A percentile compares a stretch with the other conserved stretches of the same genome.
phyloP scores from a whole-genome alignment of 306 rosid genomes.

The Dalbergia cochinchinensis region DNA sequence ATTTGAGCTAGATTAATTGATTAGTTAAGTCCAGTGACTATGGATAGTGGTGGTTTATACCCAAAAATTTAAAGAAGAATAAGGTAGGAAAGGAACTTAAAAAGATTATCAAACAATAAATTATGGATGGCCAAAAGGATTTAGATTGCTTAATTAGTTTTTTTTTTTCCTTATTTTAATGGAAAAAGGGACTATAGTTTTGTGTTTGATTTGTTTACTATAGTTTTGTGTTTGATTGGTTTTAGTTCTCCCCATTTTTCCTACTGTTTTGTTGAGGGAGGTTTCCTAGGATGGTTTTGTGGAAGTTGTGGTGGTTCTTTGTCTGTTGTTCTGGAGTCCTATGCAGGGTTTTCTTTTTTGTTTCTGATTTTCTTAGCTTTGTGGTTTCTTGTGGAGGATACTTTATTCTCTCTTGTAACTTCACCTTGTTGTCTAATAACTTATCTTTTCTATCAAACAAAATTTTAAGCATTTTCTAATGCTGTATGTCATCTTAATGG shows the following conservation, averaged over 20 bases:
- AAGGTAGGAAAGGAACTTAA: background rate
- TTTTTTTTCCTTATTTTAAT: too few relatives aligned
- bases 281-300: too few relatives aligned
- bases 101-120: background rate
- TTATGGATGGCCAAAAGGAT: background rate
- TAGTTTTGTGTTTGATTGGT: background rate
- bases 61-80: too few relatives aligned
- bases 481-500: background rate
- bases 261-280: background rate
- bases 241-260: background rate
- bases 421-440: background rate
- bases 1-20: too few relatives aligned
- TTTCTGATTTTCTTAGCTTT: background rate
- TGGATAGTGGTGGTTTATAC: background rate
- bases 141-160: background rate
- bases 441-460: background rate
- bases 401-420: background rate
- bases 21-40: background rate
- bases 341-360: background rate
- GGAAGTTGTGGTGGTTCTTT: background rate
- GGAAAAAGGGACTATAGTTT: background rate
- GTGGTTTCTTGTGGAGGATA: background rate
- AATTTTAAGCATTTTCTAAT: constrained; percentile 1
- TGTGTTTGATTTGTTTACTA: background rate
- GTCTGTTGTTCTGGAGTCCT: background rate